phyloP scores from a whole-genome alignment of 768 basidiomycete genomes.

The Tylopilus felleus region DNA sequence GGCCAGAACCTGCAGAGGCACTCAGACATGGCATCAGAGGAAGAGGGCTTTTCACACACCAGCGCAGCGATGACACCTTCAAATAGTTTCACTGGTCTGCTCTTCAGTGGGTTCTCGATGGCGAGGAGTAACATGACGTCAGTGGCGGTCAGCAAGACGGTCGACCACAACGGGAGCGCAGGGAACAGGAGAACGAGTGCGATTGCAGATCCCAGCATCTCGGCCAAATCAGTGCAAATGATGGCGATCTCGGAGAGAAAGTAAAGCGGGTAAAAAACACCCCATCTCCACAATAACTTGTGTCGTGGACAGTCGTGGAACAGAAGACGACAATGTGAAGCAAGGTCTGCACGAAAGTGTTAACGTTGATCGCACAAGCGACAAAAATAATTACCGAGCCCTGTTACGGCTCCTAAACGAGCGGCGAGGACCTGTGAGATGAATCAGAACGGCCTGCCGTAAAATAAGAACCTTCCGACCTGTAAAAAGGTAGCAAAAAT shows the following conservation, averaged over 20 bases:
- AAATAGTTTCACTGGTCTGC: slow-evolving; percentile 64
- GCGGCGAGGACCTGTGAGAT: slow-evolving; percentile 63
- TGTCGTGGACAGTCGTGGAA: slow-evolving; percentile 63
- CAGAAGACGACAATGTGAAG: slow-evolving; percentile 60
- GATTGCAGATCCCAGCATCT: slow-evolving; percentile 79
- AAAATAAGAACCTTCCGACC: slow-evolving; percentile 29
- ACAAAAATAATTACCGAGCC: slow-evolving; percentile 52
- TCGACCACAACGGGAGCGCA: slow-evolving; percentile 62
- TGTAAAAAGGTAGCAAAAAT: slow-evolving; percentile 82
- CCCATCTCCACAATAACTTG: slow-evolving; percentile 53
- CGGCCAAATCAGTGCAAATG: slow-evolving; percentile 76
- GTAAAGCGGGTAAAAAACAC: slow-evolving; percentile 64
- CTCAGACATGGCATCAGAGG: background rate
- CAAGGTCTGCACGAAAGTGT: slow-evolving; percentile 43
- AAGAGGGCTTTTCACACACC: slow-evolving; percentile 37
- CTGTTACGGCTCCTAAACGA: slow-evolving; percentile 79
- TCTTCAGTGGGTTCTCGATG: slow-evolving; percentile 65
- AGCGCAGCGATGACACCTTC: slow-evolving; percentile 60
- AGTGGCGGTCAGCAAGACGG: slow-evolving; percentile 62
- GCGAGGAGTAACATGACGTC: slow-evolving; percentile 72
- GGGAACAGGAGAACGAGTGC: slow-evolving; percentile 76
- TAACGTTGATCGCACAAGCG: background rate
- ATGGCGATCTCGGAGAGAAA: slow-evolving; percentile 65
- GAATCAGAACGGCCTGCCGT: background rate
- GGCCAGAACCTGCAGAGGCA: slow-evolving; percentile 47